Conservation (phyloP, 306 rosid genomes). For the Cucurbita argyrosperma region DNA sequence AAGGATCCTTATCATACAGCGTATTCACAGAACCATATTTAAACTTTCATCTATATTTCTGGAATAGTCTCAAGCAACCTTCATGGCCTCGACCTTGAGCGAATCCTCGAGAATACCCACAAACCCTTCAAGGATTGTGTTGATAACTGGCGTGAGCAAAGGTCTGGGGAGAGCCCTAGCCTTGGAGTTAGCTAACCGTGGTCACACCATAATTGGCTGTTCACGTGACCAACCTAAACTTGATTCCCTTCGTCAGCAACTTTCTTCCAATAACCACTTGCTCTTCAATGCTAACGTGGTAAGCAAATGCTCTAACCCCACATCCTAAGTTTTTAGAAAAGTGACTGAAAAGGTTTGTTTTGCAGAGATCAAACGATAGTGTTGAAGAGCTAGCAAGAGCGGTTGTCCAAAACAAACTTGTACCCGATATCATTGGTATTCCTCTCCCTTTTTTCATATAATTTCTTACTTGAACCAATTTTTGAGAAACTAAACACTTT, state of each 20-base stretch:
- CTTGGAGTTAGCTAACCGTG: conserved; percentile 44
- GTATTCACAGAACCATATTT: too few species aligned
- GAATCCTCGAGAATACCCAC: too few species aligned
- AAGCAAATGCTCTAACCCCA: background rate
- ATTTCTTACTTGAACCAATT: too few species aligned
- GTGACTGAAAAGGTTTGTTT: too few species aligned
- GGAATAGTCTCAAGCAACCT: too few species aligned
- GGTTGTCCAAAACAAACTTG: conserved; percentile 30
- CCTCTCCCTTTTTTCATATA: background rate
- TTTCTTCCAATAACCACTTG: conserved; percentile 21
- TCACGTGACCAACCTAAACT: conserved; percentile 54
- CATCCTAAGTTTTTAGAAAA: too few species aligned
- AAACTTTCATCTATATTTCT: too few species aligned
- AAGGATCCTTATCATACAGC: too few species aligned
- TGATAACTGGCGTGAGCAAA: conserved; percentile 66
- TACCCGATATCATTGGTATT: conserved; percentile 46
- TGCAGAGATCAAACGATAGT: conserved; percentile 33
- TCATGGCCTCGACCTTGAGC: too few species aligned
- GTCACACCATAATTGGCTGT: conserved; percentile 65
- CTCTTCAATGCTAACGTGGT: conserved; percentile 46
- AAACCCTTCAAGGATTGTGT: background rate
- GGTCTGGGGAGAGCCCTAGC: conserved; percentile 71
- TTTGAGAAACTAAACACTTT: too few species aligned
- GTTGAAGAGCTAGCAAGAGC: conserved; percentile 35
- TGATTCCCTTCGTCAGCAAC: conserved; percentile 30